A percentile compares a stretch with the other conserved stretches of the same genome.
Evolutionary conservation across 1,139 yeast genomes (phyloP).

Genomic region (Zygoascus hellenicus): DNA sequence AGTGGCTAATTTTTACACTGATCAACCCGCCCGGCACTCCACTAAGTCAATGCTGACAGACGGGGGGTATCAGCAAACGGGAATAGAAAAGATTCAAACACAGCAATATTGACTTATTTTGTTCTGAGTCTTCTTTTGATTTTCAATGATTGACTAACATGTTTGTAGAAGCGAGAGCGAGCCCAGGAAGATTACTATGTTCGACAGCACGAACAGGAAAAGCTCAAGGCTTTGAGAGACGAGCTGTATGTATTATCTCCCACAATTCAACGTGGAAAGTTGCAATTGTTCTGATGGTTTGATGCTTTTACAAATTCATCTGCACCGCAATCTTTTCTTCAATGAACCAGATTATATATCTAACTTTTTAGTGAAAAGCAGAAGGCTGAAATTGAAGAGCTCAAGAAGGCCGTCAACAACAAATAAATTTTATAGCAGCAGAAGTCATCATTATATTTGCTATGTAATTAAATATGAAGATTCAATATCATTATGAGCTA

Average conservation of each 20-base stretch:
- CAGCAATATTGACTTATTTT: too few relatives aligned
- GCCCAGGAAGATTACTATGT: conserved; percentile 64
- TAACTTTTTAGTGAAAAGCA: conserved; percentile 20
- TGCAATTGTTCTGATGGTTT: too few relatives aligned
- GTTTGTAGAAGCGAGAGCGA: conserved; percentile 54
- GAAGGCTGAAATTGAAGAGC: conserved; percentile 27
- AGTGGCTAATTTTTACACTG: background rate
- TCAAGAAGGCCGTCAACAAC: conserved; percentile 36
- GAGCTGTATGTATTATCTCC: conserved; percentile 18
- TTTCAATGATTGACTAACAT: conserved; percentile 12
- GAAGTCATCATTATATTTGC: background rate
- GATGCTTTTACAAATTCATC: too few relatives aligned
- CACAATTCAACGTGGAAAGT: background rate
- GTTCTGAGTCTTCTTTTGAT: too few relatives aligned
- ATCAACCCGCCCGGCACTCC: background rate
- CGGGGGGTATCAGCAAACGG: too few relatives aligned
- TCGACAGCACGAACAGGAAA: conserved; percentile 58
- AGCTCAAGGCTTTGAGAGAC: conserved; percentile 45
- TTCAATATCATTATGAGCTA: background rate
- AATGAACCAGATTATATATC: background rate
- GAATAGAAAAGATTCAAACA: too few relatives aligned
- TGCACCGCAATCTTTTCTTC: too few relatives aligned
- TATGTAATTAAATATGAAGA: conserved; percentile 6
- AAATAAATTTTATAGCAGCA: background rate
- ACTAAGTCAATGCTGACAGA: background rate